phyloP scores from a whole-genome alignment of 352 stramenopile genomes.

The Globisporangium okanoganense region DNA sequence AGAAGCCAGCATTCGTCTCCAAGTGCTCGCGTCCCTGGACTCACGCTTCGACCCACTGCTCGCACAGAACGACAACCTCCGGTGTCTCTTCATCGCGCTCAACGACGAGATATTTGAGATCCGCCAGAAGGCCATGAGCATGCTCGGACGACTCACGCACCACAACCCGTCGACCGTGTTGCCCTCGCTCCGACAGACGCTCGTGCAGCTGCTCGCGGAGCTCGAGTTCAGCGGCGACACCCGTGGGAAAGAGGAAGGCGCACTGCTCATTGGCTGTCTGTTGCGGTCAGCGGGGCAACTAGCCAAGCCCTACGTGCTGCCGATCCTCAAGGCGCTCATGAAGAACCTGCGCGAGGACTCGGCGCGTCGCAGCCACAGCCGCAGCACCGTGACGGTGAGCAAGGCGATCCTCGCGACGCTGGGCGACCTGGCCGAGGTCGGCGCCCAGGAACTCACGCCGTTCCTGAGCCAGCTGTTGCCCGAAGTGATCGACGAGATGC shows the following conservation, averaged over 20 bases:
- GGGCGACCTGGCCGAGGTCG: constrained; percentile 75
- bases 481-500: constrained; percentile 85
- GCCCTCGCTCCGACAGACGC: constrained; percentile 77
- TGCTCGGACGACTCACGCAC: constrained; percentile 76
- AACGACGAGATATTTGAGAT: constrained; percentile 89
- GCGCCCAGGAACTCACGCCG: constrained; percentile 71
- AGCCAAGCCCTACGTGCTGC: constrained; percentile 81
- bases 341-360: constrained; percentile 86
- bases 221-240: constrained; percentile 83
- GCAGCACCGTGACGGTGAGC: constrained; percentile 77
- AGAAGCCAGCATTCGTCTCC: constrained; percentile 79
- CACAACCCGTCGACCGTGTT: constrained; percentile 81
- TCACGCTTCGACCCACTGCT: constrained; percentile 78
- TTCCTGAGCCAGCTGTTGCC: constrained; percentile 82
- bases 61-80: constrained; percentile 78
- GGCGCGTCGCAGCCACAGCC: constrained; percentile 55
- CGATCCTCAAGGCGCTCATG: constrained; percentile 82
- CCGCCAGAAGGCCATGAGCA: constrained; percentile 87
- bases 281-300: constrained; percentile 73
- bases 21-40: constrained; percentile 78
- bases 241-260: constrained; percentile 78
- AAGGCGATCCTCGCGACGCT: constrained; percentile 83
- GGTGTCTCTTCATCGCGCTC: constrained; percentile 83
- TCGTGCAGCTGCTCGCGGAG: constrained; percentile 84
- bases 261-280: constrained; percentile 75